Base-by-base conservation (phyloP, 768 basidiomycete species). In the Crassisporium funariophilum region DNA sequence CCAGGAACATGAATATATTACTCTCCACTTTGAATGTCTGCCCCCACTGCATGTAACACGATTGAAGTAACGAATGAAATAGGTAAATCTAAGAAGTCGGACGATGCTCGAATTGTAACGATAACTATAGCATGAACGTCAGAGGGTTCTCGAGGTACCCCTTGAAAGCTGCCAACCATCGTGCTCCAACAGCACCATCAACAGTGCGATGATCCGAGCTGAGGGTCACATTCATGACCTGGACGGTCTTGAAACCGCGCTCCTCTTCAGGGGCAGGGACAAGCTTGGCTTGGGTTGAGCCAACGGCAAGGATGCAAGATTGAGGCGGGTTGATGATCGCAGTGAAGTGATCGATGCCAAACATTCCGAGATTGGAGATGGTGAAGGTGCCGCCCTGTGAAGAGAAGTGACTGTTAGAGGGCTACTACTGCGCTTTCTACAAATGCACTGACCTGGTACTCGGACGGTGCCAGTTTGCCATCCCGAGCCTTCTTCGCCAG, bases 281-380 rank as follows among this genome's bases (percentile, higher is more conserved):
- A 12, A 98, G 73, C 43, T 86, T 88, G n/a, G 90, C 79, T 64
- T 84, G 79, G 13, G 92, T 93, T 15, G 85, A 79, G 25, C 97
- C 95, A 57, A 98, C 83, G 35, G 97, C 97, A 50, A 99, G 86
- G 61, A 98, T 99, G 71, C 95, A 98, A 37, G 92, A 91, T 70
- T 98, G 97, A 19, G 97, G 97, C 11, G 89, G 84, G 78, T 99
- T 99, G 81, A 99, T 95, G 74, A 99, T 98, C 37, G 97, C 97
- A 11, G 95, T 98, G 71, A 99, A 99, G 70, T 94, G 88, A 45
- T 84, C 81, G 61, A 98, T 82, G 52, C 89, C 95, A 64, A 79
- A 97, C 97, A 99, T 99, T 70, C 97, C 97, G 46, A 99, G 79
- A 74, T 99, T 99, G 49, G 97, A 99, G 66, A 99, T 91, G 35